Conservation (phyloP, 1,284 basidiomycete genomes). For the Tilletia setariae region DNA sequence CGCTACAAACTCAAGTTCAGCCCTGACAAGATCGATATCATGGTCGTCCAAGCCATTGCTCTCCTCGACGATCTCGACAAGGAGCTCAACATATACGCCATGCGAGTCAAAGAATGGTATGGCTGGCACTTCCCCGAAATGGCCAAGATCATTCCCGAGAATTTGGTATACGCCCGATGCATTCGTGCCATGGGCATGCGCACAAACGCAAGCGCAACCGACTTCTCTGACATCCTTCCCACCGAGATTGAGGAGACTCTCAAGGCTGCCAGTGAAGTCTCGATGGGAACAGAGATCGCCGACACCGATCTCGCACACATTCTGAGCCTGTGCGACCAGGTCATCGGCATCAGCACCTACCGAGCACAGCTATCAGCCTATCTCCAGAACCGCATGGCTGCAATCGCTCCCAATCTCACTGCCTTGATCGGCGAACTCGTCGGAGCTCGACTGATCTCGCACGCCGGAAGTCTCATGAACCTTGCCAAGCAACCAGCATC, state of each 20-base stretch:
- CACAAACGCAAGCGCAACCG: constrained; percentile 81
- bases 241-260: constrained; percentile 76
- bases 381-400: constrained; percentile 95
- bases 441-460: constrained; percentile 89
- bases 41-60: constrained; percentile 99
- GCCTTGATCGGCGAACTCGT: constrained; percentile 93
- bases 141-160: constrained; percentile 88
- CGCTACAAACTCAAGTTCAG: constrained; percentile 95
- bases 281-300: constrained; percentile 89
- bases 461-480: constrained; percentile 95
- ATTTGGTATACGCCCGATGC: constrained; percentile 86
- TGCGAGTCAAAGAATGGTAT: constrained; percentile 99
- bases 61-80: constrained; percentile 99
- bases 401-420: constrained; percentile 86
- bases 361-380: constrained; percentile 86
- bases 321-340: constrained; percentile 82
- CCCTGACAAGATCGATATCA: constrained; percentile 98
- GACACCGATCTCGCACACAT: constrained; percentile 97
- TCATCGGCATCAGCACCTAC: constrained; percentile 88
- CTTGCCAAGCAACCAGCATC: constrained; percentile 97
- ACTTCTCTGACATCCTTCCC: constrained; percentile 83
- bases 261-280: constrained; percentile 87
- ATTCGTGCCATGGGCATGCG: constrained; percentile 78
- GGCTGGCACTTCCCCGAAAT: constrained; percentile 99
- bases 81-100: constrained; percentile 97